Percentiles rank a stretch among this genome's conserved stretches.
phyloP scores from a whole-genome alignment of 345 rosid genomes.

The Lagerstroemia speciosa region DNA sequence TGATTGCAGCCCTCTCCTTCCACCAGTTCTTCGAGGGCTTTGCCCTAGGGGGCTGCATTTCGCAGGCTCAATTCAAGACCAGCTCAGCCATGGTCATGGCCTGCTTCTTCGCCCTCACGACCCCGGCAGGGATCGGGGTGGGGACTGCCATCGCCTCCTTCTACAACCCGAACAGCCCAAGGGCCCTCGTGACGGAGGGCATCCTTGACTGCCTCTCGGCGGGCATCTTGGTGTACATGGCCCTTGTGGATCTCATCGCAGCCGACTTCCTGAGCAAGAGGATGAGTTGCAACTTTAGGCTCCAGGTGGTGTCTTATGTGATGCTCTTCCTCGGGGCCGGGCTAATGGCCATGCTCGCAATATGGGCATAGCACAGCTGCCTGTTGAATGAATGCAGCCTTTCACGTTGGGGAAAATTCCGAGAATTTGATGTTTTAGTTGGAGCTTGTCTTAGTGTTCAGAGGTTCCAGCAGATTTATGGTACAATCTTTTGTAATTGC shows the following conservation, averaged over 20 bases:
- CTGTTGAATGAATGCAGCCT: not conserved
- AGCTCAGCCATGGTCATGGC: slow-evolving; percentile 54
- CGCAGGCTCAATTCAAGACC: slow-evolving; percentile 63
- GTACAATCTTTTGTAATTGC: not conserved
- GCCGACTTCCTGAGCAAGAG: slow-evolving; percentile 84
- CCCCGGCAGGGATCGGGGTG: slow-evolving; percentile 56
- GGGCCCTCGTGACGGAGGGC: slow-evolving; percentile 67
- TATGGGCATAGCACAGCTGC: slow-evolving; percentile 37
- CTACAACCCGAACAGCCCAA: slow-evolving; percentile 50
- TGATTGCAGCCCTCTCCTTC: slow-evolving; percentile 76
- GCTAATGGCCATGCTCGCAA: slow-evolving; percentile 75
- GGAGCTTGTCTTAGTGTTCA: not conserved
- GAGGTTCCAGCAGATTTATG: not conserved
- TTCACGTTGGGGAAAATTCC: not conserved
- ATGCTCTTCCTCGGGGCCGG: slow-evolving; percentile 91
- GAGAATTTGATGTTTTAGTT: not conserved
- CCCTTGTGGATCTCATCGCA: slow-evolving; percentile 83
- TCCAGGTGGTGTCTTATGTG: slow-evolving; percentile 57
- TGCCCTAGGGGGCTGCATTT: slow-evolving; percentile 87
- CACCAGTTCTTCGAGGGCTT: slow-evolving; percentile 99
- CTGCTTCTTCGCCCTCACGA: slow-evolving; percentile 64
- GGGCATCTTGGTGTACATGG: slow-evolving; percentile 90
- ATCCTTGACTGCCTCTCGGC: slow-evolving; percentile 73
- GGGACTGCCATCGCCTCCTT: slow-evolving; percentile 59
- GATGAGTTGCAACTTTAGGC: slow-evolving; percentile 81